Base-by-base conservation (phyloP, 345 rosid genomes). In the Populus alba region DNA sequence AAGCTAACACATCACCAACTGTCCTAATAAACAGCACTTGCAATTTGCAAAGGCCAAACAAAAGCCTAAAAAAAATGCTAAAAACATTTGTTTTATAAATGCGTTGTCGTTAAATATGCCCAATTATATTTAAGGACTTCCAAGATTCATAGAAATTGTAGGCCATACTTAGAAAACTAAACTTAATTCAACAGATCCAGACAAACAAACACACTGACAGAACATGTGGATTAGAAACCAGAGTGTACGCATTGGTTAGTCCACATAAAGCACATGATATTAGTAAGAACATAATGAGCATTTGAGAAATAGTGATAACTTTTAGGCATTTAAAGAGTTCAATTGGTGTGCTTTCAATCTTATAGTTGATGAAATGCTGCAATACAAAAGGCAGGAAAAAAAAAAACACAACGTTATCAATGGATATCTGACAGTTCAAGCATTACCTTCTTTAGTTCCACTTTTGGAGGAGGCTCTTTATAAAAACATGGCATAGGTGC, bases 401-500 rank as follows among this genome's bases (percentile, higher is more conserved):
- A 63, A 27, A 55, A 16, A 17, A 65, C 63, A 73, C 33, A 57
- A 66, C 45, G 35, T 57, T 35, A 57, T 37, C 61, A 63, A 27
- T 15, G 11, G 51, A 57, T 16, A 49, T 23, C 23, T 13, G 68
- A 39, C 7, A 69, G 10, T 66, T 29, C 17, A 23, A 17, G 17
- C 33, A 17, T 72, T 78, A 82, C 85, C 85, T 78, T 82, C 51
- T 82, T 82, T 31, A 82, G 70, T 71, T 82, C 82, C 27, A 61
- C 79, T 75, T 78, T 82, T 33, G 85, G 77, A 55, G 82, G 82
- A 66, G 85, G 85, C 39, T 82, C 85, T 49, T 82, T 82, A 47
- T 82, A 82, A 66, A 82, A 82, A 49, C 23, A 75, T 22, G 85
- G 85, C 85, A 82, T 78, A 17, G 85, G 85, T 41, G 79, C 59